phyloP scores from a whole-genome alignment of 2,329 filamentous ascomycete genomes.

The Aspergillus felis region DNA sequence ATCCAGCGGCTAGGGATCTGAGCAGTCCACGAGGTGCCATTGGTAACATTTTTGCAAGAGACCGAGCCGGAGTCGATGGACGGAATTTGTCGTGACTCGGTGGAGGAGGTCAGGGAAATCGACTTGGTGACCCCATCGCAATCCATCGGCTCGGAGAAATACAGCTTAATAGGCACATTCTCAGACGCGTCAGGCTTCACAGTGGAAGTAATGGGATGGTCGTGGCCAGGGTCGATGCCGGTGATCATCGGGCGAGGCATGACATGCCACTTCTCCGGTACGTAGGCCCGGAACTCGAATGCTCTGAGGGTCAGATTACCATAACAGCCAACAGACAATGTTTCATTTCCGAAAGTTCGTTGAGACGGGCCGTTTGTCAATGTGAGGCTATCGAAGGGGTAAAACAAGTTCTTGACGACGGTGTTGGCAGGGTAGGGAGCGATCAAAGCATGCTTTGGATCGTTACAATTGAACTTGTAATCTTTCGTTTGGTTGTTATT shows the following conservation, averaged over 20 bases:
- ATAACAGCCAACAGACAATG: conserved; percentile 52
- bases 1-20: conserved; percentile 51
- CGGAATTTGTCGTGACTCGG: conserved; percentile 42
- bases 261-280: conserved; percentile 48
- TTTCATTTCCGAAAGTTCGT: conserved; percentile 46
- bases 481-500: conserved; percentile 44
- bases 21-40: conserved; percentile 40
- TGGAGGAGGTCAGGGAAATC: conserved; percentile 52
- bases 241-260: conserved; percentile 55
- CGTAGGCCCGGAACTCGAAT: conserved; percentile 58
- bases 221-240: conserved; percentile 57
- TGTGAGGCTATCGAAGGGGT: conserved; percentile 53
- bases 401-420: conserved; percentile 59
- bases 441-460: conserved; percentile 45
- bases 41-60: conserved; percentile 41
- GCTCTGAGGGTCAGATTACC: conserved; percentile 47
- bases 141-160: conserved; percentile 58
- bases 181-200: conserved; percentile 38
- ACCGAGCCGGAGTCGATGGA: conserved; percentile 43
- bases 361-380: conserved; percentile 43
- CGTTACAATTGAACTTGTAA: conserved; percentile 55
- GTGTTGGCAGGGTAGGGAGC: conserved; percentile 53
- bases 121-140: conserved; percentile 50
- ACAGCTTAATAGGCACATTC: conserved; percentile 47
- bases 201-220: conserved; percentile 50